Percentiles rank a stretch among this genome's conserved stretches.
Evolutionary conservation across 495 filamentous ascomycete genomes (phyloP).

Genomic region (Pseudevernia furfuracea): DNA sequence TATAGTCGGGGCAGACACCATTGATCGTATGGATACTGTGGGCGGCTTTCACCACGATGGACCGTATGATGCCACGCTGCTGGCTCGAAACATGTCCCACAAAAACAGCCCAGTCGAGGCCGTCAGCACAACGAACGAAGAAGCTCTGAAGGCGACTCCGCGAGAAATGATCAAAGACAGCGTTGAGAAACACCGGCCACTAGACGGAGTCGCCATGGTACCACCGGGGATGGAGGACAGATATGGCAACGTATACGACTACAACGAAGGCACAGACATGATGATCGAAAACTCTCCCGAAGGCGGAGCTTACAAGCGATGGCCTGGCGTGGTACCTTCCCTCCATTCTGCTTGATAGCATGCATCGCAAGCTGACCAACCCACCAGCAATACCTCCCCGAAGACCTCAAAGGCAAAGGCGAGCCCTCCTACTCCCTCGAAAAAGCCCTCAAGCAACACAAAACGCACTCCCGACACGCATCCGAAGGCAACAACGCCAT

Average conservation of each 20-base stretch:
- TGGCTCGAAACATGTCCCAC: constrained; percentile 59
- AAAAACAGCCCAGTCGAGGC: constrained; percentile 68
- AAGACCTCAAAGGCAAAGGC: constrained; percentile 73
- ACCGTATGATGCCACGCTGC: constrained; percentile 77
- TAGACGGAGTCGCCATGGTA: constrained; percentile 73
- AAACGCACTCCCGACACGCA: constrained; percentile 20
- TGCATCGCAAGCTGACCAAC: not conserved
- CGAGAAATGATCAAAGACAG: constrained; percentile 69
- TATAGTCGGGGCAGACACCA: constrained; percentile 63
- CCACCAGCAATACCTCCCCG: constrained; percentile 55
- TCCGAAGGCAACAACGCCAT: constrained; percentile 19
- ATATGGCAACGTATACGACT: constrained; percentile 62
- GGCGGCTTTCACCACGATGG: constrained; percentile 81
- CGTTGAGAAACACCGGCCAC: constrained; percentile 64
- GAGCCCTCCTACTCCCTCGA: constrained; percentile 67
- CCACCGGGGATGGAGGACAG: constrained; percentile 63
- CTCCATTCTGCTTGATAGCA: not conserved
- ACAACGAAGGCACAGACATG: constrained; percentile 80
- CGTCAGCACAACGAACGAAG: constrained; percentile 60
- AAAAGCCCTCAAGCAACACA: constrained; percentile 49
- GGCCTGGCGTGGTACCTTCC: constrained; percentile 50
- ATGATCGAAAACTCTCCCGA: constrained; percentile 58
- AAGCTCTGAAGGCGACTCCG: constrained; percentile 78
- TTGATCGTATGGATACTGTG: constrained; percentile 70
- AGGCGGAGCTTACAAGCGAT: constrained; percentile 59